Evolutionary conservation across 2,329 filamentous ascomycete species (phyloP).

Genomic region (Incumbomyces lentus): DNA sequence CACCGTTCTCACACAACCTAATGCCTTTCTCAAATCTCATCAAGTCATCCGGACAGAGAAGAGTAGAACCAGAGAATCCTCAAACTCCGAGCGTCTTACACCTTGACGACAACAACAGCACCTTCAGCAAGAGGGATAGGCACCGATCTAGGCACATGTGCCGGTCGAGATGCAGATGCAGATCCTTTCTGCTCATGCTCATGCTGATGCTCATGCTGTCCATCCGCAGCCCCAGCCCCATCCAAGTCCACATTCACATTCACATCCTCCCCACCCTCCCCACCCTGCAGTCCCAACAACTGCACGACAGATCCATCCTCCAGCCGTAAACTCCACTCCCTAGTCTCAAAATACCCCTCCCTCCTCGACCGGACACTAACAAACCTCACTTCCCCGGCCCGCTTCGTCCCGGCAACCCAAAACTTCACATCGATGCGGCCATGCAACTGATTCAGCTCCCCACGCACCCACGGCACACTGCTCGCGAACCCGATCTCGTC

Average conservation of each 20-base stretch:
- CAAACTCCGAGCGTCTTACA: too few species aligned
- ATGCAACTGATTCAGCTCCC: conserved; percentile 87
- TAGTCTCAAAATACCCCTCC: conserved; percentile 69
- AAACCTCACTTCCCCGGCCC: conserved; percentile 74
- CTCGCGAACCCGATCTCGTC: conserved; percentile 75
- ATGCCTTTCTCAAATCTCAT: too few species aligned
- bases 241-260: neutral
- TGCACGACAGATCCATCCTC: conserved; percentile 59
- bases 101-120: too few species aligned
- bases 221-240: neutral
- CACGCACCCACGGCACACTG: conserved; percentile 72
- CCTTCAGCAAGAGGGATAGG: too few species aligned
- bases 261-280: conserved; percentile 1
- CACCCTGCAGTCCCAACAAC: conserved; percentile 42
- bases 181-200: too few species aligned
- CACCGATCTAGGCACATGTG: too few species aligned
- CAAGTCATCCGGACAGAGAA: too few species aligned
- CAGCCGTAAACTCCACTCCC: conserved; percentile 76
- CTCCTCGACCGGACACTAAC: conserved; percentile 60
- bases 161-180: too few species aligned
- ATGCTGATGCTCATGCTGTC: neutral
- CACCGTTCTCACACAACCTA: too few species aligned
- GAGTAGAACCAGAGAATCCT: too few species aligned
- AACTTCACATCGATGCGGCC: conserved; percentile 82
- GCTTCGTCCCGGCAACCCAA: conserved; percentile 53